Percentiles rank a stretch among this genome's conserved stretches.
Evolutionary conservation across 164 flowering plant genomes (phyloP).

Genomic region (Berberis thunbergii): DNA sequence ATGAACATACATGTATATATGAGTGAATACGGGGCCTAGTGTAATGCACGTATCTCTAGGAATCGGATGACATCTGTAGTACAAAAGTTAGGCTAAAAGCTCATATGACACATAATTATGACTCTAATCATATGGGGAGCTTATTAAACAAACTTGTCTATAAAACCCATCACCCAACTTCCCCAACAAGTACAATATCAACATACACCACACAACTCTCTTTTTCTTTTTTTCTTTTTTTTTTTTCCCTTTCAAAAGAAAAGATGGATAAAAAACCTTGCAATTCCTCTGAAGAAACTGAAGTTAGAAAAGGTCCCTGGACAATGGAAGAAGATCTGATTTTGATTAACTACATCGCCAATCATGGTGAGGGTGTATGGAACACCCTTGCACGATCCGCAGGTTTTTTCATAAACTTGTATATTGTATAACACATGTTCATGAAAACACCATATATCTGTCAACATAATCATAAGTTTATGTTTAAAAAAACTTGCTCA

Average conservation of each 20-base stretch:
- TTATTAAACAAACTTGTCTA: conserved; percentile 7
- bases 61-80: neutral
- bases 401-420: conserved; percentile 28
- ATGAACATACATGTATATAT: no score
- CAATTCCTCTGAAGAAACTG: conserved; percentile 42
- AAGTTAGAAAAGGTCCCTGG: conserved; percentile 96
- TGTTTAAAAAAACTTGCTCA: no score
- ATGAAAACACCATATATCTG: neutral
- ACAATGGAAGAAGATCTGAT: conserved; percentile 93
- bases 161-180: conserved; percentile 11
- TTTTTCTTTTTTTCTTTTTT: neutral
- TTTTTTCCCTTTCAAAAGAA: neutral
- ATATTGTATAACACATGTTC: neutral
- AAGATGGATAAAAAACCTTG: conserved; percentile 44
- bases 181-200: neutral
- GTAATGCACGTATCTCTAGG: no score
- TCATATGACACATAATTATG: neutral
- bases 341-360: conserved; percentile 78
- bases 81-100: conserved; percentile 5
- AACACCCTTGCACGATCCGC: conserved; percentile 83
- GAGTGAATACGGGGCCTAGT: no score
- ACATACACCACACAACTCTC: neutral
- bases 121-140: neutral
- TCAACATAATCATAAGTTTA: no score
- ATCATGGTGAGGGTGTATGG: conserved; percentile 97